A percentile compares a stretch with the other conserved stretches of the same genome.
Evolutionary conservation across 2,329 filamentous ascomycete species (phyloP).

Genomic region (Diaporthe sp.): DNA sequence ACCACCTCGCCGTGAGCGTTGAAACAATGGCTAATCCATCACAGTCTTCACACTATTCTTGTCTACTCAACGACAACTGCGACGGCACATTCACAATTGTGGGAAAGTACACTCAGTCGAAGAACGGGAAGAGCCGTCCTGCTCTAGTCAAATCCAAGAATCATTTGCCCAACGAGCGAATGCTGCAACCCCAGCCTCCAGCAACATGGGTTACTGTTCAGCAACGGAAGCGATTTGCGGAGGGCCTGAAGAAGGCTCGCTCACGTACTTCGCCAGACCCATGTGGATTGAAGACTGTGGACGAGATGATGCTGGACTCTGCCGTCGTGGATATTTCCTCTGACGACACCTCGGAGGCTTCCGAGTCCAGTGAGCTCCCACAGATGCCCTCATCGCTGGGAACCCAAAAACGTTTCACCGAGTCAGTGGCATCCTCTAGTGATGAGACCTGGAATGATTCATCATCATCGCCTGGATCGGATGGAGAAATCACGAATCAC

Average conservation of each 20-base stretch:
- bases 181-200: background rate
- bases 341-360: background rate
- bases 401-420: background rate
- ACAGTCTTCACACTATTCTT: background rate
- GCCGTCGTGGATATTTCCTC: background rate
- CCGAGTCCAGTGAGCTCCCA: background rate
- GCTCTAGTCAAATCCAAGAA: slow-evolving; percentile 17
- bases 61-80: slow-evolving; percentile 26
- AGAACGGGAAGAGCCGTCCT: background rate
- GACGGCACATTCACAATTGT: slow-evolving; percentile 21
- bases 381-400: background rate
- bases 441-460: too few species aligned
- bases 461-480: too few species aligned
- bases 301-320: slow-evolving; percentile 12
- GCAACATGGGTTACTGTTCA: background rate
- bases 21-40: background rate
- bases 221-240: background rate
- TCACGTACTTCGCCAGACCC: too few species aligned
- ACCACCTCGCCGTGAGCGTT: background rate
- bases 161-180: background rate
- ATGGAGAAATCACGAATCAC: too few species aligned
- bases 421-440: too few species aligned
- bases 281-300: background rate
- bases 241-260: background rate
- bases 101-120: background rate